phyloP scores from a whole-genome alignment of 441 rosid species.

The Adansonia grandidieri region DNA sequence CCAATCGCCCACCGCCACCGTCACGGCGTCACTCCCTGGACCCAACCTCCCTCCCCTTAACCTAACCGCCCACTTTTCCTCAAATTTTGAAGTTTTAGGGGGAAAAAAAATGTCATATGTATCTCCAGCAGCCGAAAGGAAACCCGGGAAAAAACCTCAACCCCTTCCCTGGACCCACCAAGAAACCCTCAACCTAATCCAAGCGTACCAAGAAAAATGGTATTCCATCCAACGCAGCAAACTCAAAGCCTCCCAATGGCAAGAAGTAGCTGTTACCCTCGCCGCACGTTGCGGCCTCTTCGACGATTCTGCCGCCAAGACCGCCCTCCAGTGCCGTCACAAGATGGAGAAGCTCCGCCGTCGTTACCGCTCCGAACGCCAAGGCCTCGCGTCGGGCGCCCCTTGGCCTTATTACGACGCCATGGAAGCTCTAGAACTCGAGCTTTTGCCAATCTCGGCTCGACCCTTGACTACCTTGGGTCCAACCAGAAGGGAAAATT shows the following conservation, averaged over 20 bases:
- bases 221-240: constrained; percentile 49
- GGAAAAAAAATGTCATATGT: constrained; percentile 16
- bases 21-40: constrained; percentile 24
- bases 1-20: background rate
- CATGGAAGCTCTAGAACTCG: constrained; percentile 58
- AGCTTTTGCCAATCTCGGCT: constrained; percentile 51
- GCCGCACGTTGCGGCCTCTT: constrained; percentile 52
- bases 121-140: constrained; percentile 26
- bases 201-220: constrained; percentile 59
- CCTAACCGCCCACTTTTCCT: constrained; percentile 23
- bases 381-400: constrained; percentile 40
- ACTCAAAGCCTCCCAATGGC: constrained; percentile 59
- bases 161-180: constrained; percentile 57
- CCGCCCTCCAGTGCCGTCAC: constrained; percentile 58
- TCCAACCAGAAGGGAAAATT: constrained; percentile 22
- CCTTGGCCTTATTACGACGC: constrained; percentile 52
- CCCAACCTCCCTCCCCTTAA: constrained; percentile 17
- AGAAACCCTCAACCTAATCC: constrained; percentile 56
- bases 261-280: constrained; percentile 55
- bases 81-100: constrained; percentile 7
- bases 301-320: constrained; percentile 36
- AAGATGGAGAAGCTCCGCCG: constrained; percentile 69
- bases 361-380: constrained; percentile 51
- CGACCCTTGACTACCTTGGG: constrained; percentile 46
- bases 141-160: constrained; percentile 43